A percentile compares a stretch with the other conserved stretches of the same genome.
Evolutionary conservation across 2,329 filamentous ascomycete genomes (phyloP).

Genomic region (Ambrosiella cleistominuta): DNA sequence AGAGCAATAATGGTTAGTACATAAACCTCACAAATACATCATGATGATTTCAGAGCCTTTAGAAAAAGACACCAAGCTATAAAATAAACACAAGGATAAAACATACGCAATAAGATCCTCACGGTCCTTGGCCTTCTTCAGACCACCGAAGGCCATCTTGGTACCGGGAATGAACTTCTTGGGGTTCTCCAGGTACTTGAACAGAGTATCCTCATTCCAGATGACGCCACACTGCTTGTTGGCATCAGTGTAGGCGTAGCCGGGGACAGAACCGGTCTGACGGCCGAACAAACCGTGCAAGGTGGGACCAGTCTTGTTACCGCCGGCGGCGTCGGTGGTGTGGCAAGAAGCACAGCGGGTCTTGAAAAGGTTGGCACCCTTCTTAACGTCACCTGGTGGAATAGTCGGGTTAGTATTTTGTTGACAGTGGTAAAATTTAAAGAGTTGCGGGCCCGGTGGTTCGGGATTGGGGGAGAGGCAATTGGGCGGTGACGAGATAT

Average conservation of each 20-base stretch:
- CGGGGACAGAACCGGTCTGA: conserved; percentile 77
- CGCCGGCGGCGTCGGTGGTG: conserved; percentile 74
- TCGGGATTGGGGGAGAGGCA: too few relatives aligned
- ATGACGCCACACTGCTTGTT: conserved; percentile 93
- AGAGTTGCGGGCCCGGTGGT: neutral
- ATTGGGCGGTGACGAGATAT: too few relatives aligned
- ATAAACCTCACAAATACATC: neutral
- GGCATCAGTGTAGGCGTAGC: conserved; percentile 96
- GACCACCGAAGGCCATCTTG: conserved; percentile 99
- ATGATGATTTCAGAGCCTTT: neutral
- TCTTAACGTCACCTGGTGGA: conserved; percentile 64
- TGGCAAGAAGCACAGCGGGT: conserved; percentile 98
- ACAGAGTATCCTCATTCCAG: conserved; percentile 78
- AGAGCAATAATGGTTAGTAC: conserved; percentile 16
- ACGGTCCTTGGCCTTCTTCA: conserved; percentile 99
- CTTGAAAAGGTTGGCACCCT: conserved; percentile 99
- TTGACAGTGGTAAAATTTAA: neutral
- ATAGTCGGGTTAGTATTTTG: neutral
- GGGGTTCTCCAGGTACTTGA: conserved; percentile 98
- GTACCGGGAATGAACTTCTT: conserved; percentile 99
- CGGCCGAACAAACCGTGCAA: conserved; percentile 96
- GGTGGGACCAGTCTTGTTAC: conserved; percentile 96
- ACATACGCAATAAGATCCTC: conserved; percentile 96
- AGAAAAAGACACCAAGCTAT: neutral
- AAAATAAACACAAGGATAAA: neutral